These are phyloP conservation scores for Postia placenta DNA, from an alignment of 768 basidiomycete genomes.

Conservation along the genomic window DNA sequence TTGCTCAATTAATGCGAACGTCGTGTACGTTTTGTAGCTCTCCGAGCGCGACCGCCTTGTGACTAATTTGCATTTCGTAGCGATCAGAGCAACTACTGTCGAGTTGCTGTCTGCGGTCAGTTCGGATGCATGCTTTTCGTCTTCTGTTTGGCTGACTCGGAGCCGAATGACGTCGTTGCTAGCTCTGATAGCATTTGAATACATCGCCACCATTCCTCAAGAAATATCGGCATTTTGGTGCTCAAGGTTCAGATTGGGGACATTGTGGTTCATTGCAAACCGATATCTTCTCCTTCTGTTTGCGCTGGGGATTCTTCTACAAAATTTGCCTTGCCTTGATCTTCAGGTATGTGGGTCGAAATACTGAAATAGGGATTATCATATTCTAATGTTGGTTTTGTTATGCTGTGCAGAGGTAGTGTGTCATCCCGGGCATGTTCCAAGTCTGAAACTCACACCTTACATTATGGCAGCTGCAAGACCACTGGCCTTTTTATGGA, in stretches of 20 bases:
- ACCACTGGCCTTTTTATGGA: background rate
- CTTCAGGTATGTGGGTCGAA: background rate
- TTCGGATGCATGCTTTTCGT: background rate
- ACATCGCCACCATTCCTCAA: constrained; percentile 2
- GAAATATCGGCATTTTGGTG: constrained; percentile 7
- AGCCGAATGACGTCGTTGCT: background rate
- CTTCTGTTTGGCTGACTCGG: background rate
- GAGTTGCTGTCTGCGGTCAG: background rate
- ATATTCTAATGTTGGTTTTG: no score
- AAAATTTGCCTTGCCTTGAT: background rate
- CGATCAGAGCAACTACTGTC: background rate
- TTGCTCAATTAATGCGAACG: background rate
- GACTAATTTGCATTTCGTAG: background rate
- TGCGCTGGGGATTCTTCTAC: background rate
- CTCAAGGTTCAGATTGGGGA: background rate
- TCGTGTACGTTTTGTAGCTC: no score
- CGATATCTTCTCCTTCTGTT: constrained; percentile 4
- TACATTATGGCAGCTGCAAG: background rate
- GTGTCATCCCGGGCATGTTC: no score
- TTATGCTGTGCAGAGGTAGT: no score
- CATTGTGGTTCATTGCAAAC: constrained; percentile 7
- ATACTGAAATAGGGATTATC: no score
- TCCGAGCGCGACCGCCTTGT: no score
- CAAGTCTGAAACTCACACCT: no score
- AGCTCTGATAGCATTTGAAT: constrained; percentile 21